Evolutionary conservation across 192 early-diverging fungal species (phyloP).

Genomic region (Coemansia sp.): DNA sequence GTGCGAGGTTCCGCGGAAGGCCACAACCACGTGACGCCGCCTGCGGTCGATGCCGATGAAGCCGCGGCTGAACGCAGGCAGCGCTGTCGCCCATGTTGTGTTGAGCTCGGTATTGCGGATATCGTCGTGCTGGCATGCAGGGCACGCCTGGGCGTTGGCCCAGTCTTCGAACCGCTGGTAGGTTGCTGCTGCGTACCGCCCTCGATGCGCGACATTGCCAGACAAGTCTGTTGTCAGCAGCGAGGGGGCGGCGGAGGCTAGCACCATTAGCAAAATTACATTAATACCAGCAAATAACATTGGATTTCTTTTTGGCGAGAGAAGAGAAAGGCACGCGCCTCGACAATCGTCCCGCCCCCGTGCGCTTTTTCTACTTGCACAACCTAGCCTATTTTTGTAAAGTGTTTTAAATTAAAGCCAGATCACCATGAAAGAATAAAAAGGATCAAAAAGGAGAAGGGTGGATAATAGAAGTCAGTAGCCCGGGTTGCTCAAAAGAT

Average conservation of each 20-base stretch:
- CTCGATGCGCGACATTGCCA: conserved; percentile 13
- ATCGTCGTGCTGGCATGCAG: conserved; percentile 13
- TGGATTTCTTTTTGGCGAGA: background rate
- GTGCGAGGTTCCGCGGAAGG: conserved; percentile 44
- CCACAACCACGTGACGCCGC: conserved; percentile 8
- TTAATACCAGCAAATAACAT: background rate
- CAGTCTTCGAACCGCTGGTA: conserved; percentile 47
- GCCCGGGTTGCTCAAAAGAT: conserved; percentile 55
- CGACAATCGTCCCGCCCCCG: too few relatives aligned
- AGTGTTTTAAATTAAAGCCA: background rate
- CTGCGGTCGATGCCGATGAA: conserved; percentile 27
- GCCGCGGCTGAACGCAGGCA: conserved; percentile 39
- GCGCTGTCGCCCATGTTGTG: conserved; percentile 25
- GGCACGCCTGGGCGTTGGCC: conserved; percentile 4
- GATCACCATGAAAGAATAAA: background rate
- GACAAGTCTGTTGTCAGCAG: background rate
- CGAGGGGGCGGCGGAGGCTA: background rate
- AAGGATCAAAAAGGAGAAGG: background rate
- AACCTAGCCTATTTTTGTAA: too few relatives aligned
- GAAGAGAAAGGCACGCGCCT: background rate
- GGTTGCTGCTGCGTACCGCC: conserved; percentile 28
- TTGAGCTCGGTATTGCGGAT: conserved; percentile 11
- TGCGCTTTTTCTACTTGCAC: too few relatives aligned
- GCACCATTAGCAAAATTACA: background rate
- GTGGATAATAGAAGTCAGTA: background rate